Conservation (phyloP, 2,329 filamentous ascomycete species). For the Colletotrichum kahawae region DNA sequence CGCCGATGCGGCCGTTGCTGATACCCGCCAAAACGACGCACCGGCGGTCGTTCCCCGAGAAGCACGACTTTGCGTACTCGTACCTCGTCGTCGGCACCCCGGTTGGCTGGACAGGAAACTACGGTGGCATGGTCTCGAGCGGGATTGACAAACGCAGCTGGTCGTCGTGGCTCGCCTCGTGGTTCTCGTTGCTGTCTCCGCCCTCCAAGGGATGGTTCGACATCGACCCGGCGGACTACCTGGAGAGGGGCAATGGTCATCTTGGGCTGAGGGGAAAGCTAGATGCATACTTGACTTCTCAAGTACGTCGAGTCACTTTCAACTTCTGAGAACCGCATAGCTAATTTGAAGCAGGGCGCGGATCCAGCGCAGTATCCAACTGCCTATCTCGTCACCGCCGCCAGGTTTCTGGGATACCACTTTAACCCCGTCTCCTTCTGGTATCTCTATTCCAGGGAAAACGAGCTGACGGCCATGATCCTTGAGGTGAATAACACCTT, state of each 20-base stretch:
- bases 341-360: conserved; percentile 50
- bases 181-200: conserved; percentile 32
- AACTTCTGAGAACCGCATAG: not conserved
- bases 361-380: conserved; percentile 65
- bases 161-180: conserved; percentile 35
- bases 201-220: conserved; percentile 56
- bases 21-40: conserved; percentile 72
- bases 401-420: conserved; percentile 70
- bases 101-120: conserved; percentile 62
- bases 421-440: conserved; percentile 83
- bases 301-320: conserved; percentile 45
- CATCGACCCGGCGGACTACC: conserved; percentile 64
- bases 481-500: conserved; percentile 81
- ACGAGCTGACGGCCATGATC: conserved; percentile 67
- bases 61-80: conserved; percentile 72
- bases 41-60: conserved; percentile 68
- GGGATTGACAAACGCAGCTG: conserved; percentile 29
- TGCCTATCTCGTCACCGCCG: conserved; percentile 74
- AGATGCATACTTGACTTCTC: conserved; percentile 59
- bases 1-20: conserved; percentile 51
- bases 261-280: conserved; percentile 69
- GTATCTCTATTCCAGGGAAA: conserved; percentile 71
- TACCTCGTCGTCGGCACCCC: conserved; percentile 74
- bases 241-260: conserved; percentile 56
- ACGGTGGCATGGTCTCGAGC: conserved; percentile 61